Conservation (phyloP, 345 rosid genomes). For the Salix udensis region DNA sequence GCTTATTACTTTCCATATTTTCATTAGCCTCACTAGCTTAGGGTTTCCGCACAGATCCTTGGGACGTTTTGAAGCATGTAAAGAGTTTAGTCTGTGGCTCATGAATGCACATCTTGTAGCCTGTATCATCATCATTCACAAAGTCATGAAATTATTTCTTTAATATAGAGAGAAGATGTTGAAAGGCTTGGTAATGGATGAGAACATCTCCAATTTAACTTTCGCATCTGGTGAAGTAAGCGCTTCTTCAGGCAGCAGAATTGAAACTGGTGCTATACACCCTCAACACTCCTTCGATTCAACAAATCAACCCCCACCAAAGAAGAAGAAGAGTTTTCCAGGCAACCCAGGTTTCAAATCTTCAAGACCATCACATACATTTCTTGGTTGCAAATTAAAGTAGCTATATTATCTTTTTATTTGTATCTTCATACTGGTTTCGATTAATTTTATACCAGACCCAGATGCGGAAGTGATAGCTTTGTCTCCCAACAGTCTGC, state of each 20-base stretch:
- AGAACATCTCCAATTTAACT: constrained; percentile 65
- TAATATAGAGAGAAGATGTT: constrained; percentile 15
- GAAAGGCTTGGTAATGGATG: constrained; percentile 39
- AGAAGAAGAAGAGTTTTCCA: constrained; percentile 58
- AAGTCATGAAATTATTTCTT: not conserved
- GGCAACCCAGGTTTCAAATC: constrained; percentile 46
- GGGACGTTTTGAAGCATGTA: constrained; percentile 10
- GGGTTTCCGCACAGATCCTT: constrained; percentile 39
- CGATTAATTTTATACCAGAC: constrained; percentile 27
- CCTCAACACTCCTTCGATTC: constrained; percentile 38
- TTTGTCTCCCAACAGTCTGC: constrained; percentile 48
- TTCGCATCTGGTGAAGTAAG: constrained; percentile 66
- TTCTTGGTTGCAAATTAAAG: not conserved
- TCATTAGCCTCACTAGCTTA: constrained; percentile 36
- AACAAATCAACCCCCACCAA: constrained; percentile 31
- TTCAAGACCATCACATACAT: not conserved
- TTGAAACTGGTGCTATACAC: constrained; percentile 29
- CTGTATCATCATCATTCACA: constrained; percentile 22
- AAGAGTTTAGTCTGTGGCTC: constrained; percentile 14
- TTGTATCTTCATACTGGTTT: not conserved
- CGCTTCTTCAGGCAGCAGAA: constrained; percentile 54
- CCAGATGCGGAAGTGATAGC: constrained; percentile 60
- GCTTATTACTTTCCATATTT: constrained; percentile 22
- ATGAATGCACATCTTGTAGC: constrained; percentile 19
- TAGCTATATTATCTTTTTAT: not conserved